phyloP scores from a whole-genome alignment of 164 flowering plant species.

The Stephania japonica region DNA sequence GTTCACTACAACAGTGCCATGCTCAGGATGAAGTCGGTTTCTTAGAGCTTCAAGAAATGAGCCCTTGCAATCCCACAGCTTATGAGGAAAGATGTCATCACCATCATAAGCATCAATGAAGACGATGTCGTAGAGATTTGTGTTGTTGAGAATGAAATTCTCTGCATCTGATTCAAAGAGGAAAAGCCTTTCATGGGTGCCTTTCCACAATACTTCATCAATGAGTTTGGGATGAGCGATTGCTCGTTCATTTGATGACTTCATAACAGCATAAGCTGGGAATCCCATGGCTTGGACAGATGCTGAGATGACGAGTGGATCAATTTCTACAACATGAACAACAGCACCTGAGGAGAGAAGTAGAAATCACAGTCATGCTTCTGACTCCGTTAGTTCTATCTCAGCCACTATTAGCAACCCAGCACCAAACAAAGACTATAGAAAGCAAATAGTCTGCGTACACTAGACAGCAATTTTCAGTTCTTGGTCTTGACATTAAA shows the following conservation, averaged over 20 bases:
- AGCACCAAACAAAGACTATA: neutral
- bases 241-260: constrained; percentile 36
- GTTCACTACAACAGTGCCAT: constrained; percentile 90
- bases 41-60: constrained; percentile 60
- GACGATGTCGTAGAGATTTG: constrained; percentile 57
- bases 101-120: constrained; percentile 97
- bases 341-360: constrained; percentile 56
- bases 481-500: neutral
- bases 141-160: constrained; percentile 44
- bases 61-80: constrained; percentile 70
- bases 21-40: constrained; percentile 52
- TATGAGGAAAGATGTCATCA: constrained; percentile 76
- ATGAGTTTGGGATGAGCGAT: constrained; percentile 24
- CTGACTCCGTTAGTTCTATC: neutral
- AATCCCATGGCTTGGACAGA: constrained; percentile 87
- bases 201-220: constrained; percentile 64
- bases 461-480: neutral
- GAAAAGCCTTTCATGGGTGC: constrained; percentile 65
- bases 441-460: neutral
- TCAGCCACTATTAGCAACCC: too few species aligned
- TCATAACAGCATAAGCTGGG: constrained; percentile 56
- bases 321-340: constrained; percentile 75
- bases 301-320: constrained; percentile 79
- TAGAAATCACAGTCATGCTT: neutral
- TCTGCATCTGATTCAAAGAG: constrained; percentile 78